Percentiles rank a stretch among this genome's conserved stretches.
These are phyloP conservation scores for Candida coleopterorum DNA, from an alignment of 805 yeast genomes.

Conservation along the genomic window DNA sequence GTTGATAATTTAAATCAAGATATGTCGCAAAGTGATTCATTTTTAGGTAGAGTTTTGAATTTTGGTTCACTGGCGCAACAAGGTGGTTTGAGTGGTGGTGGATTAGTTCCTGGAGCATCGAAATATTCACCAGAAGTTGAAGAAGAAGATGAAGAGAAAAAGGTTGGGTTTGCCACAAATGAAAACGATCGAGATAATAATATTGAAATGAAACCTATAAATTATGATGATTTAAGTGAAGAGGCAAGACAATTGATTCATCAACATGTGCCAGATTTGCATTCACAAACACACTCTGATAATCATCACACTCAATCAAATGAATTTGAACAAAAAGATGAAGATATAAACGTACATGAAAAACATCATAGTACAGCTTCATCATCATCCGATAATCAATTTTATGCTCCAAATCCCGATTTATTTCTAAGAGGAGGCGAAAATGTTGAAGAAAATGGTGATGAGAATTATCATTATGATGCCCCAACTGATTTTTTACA, in stretches of 20 bases:
- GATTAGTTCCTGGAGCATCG: constrained; percentile 38
- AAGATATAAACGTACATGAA: constrained; percentile 4
- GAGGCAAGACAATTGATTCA: constrained; percentile 55
- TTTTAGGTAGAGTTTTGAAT: constrained; percentile 33
- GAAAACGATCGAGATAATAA: constrained; percentile 14
- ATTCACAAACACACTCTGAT: not conserved
- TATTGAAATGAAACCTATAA: constrained; percentile 43
- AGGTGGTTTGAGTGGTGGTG: constrained; percentile 35
- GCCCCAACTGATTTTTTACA: constrained; percentile 23
- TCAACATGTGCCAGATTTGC: constrained; percentile 38
- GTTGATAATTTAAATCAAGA: constrained; percentile 12
- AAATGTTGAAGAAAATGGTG: constrained; percentile 8
- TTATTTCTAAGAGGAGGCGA: constrained; percentile 5
- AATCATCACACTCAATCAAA: not conserved
- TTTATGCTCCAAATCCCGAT: constrained; percentile 42
- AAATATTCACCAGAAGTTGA: constrained; percentile 12
- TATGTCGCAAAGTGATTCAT: constrained; percentile 29
- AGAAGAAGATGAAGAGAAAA: constrained; percentile 40
- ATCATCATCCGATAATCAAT: constrained; percentile 10
- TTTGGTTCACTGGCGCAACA: constrained; percentile 15
- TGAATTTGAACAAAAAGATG: constrained; percentile 3
- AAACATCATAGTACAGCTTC: not conserved
- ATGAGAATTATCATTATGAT: constrained; percentile 3
- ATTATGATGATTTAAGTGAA: constrained; percentile 37
- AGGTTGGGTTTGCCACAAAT: constrained; percentile 16